Base-by-base conservation (phyloP, 805 yeast species). In the Cyberlindnera maritima region DNA sequence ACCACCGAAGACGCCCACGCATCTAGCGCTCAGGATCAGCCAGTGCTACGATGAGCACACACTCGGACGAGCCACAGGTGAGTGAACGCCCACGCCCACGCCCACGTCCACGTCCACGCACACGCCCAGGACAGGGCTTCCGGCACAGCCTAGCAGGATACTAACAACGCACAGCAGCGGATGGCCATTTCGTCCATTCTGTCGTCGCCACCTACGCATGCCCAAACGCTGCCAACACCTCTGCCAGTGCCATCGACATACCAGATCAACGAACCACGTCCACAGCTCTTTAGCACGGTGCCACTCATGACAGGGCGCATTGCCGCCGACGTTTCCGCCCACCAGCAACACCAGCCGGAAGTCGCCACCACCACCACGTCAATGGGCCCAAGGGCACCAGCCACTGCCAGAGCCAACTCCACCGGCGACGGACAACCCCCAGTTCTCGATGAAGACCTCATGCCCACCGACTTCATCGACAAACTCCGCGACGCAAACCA, bases 121-220 rank as follows among this genome's bases (percentile, higher is more conserved):
- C 31, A 28, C 5, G 13, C 31, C 31, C 31, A 28, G 31, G 31
- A 7, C n/a, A 7, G 13, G 31, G 13, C 31, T n/a, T n/a, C 31
- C 31, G 11, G 25, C 31, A 6, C 31, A 14, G 11, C 35, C 12
- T 4, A 13, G 11, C 18, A 36, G n/a, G 31, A 21, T 23, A 23
- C 39, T 26, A 39, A 29, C 41, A 19, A 21, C 19, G 11, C 19
- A 25, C 14, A 34, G 26, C 55, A 52, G 49, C 51, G 55, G 36
- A 53, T 55, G 57, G 50, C 57, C 13, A 55, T 55, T 28, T 55
- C 59, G 8, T 51, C 59, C 2, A 53, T 55, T 15, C 53, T 55
- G 21, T 53, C 57, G 21, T 55, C 59, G 11, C 57, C 59, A 15
- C 50, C 50, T 7, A 23, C 36, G 7, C 44, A 46, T 14, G 34